These are phyloP conservation scores for Anthostomella pinea DNA, from an alignment of 2,329 filamentous ascomycete genomes.

Conservation along the genomic window DNA sequence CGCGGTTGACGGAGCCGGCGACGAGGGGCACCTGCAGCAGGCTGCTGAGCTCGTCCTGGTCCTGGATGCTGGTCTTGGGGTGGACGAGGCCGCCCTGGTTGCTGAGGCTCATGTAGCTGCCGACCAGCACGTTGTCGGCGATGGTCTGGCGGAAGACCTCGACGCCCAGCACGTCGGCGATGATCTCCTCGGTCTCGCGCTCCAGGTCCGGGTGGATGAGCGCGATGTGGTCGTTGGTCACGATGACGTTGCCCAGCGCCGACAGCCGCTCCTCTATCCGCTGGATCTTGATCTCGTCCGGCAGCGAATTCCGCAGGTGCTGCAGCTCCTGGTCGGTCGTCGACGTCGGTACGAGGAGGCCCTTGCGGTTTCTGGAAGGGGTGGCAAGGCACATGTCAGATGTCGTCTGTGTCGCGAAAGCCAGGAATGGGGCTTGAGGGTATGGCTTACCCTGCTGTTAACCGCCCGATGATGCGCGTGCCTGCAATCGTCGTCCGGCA, in stretches of 20 bases:
- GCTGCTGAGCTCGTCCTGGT: slow-evolving; percentile 94
- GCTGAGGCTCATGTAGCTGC: slow-evolving; percentile 92
- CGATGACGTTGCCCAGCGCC: slow-evolving; percentile 95
- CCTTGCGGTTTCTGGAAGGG: slow-evolving; percentile 94
- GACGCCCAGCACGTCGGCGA: slow-evolving; percentile 87
- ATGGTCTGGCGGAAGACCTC: slow-evolving; percentile 94
- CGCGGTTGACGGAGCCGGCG: slow-evolving; percentile 89
- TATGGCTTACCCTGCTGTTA: slow-evolving; percentile 76
- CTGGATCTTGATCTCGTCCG: slow-evolving; percentile 89
- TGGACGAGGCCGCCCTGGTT: slow-evolving; percentile 97
- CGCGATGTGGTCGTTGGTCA: slow-evolving; percentile 93
- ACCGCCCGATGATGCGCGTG: slow-evolving; percentile 89
- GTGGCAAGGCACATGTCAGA: slow-evolving; percentile 7
- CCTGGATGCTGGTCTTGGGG: slow-evolving; percentile 93
- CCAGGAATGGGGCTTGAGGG: slow-evolving; percentile 1
- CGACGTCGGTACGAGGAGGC: slow-evolving; percentile 90
- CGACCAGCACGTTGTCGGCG: slow-evolving; percentile 93
- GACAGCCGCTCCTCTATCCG: slow-evolving; percentile 96
- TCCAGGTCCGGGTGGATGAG: slow-evolving; percentile 95
- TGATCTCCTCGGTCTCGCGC: slow-evolving; percentile 97
- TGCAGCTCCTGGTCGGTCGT: slow-evolving; percentile 98
- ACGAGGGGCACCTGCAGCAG: slow-evolving; percentile 94
- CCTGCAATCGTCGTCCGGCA: slow-evolving; percentile 95
- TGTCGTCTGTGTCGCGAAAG: background rate
- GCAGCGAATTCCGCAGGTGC: slow-evolving; percentile 91